Conservation (phyloP, 805 yeast species). For the Gaillardinia entomophila region DNA sequence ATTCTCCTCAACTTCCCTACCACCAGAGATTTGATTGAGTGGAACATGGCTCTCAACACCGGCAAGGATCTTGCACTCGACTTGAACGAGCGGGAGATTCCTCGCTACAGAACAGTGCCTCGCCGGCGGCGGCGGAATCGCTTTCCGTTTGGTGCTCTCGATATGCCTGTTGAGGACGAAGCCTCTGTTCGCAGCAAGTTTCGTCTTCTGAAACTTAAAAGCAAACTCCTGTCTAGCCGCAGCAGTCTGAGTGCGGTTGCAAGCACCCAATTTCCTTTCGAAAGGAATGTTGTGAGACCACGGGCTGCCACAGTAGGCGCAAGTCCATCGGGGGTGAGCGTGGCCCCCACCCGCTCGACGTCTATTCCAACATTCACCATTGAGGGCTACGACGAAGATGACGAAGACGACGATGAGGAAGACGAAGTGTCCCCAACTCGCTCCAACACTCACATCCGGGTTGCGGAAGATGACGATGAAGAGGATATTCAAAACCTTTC, state of each 20-base stretch:
- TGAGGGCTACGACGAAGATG: conserved; percentile 6
- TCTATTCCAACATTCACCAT: conserved; percentile 1
- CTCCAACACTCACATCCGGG: neutral
- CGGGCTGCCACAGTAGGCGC: too few species aligned
- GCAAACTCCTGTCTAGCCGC: neutral
- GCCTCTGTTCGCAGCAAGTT: neutral
- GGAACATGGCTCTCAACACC: conserved; percentile 67
- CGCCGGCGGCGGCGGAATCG: conserved; percentile 54
- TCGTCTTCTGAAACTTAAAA: neutral
- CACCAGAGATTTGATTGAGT: conserved; percentile 63
- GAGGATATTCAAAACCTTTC: conserved; percentile 22
- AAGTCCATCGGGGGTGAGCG: too few species aligned
- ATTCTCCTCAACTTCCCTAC: conserved; percentile 59
- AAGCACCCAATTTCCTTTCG: too few species aligned
- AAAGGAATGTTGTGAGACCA: too few species aligned
- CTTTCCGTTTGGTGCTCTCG: too few species aligned
- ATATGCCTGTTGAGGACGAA: too few species aligned
- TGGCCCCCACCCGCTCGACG: conserved; percentile 2
- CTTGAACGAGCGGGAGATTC: conserved; percentile 62
- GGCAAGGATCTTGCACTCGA: conserved; percentile 83
- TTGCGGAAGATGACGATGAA: conserved; percentile 15
- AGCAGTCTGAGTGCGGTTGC: too few species aligned
- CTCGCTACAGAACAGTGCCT: conserved; percentile 77
- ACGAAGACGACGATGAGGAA: conserved; percentile 3
- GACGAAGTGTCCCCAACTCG: conserved; percentile 1